Percentiles rank a stretch among this genome's conserved stretches.
Conservation (phyloP, 306 rosid species). For the Cucurbita moschata region DNA sequence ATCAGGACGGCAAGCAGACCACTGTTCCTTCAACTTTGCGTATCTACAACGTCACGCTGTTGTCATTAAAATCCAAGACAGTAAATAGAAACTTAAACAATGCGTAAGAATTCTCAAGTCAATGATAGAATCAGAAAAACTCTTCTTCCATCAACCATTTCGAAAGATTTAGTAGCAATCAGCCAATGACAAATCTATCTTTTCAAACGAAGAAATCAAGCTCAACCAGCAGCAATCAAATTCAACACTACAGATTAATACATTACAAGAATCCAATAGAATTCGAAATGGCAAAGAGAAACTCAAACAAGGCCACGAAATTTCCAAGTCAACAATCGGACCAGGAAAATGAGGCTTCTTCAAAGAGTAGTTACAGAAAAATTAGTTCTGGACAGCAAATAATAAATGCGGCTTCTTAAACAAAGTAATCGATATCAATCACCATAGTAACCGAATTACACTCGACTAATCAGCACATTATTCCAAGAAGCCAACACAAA, state of each 20-base stretch:
- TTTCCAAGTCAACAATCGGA: neutral
- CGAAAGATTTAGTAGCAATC: neutral
- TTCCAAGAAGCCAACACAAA: neutral
- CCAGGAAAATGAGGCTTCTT: neutral
- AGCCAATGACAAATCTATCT: neutral
- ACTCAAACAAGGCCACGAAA: neutral
- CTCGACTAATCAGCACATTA: neutral
- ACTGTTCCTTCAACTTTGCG: neutral
- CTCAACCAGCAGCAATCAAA: neutral
- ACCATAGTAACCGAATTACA: neutral
- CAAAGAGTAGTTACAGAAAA: neutral
- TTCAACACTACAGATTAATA: neutral
- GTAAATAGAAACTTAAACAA: neutral
- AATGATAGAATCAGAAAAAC: neutral
- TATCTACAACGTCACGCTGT: neutral
- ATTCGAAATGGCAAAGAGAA: neutral
- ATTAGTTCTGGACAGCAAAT: neutral
- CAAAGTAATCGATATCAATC: neutral
- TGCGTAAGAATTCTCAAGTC: neutral
- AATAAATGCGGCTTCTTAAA: neutral
- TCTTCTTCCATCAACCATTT: neutral
- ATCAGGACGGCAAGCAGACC: neutral
- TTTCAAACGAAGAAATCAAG: neutral
- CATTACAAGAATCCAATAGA: neutral
- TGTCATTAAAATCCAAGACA: neutral